Evolutionary conservation across 495 filamentous ascomycete species (phyloP).

Genomic region (Talaromyces adpressus): DNA sequence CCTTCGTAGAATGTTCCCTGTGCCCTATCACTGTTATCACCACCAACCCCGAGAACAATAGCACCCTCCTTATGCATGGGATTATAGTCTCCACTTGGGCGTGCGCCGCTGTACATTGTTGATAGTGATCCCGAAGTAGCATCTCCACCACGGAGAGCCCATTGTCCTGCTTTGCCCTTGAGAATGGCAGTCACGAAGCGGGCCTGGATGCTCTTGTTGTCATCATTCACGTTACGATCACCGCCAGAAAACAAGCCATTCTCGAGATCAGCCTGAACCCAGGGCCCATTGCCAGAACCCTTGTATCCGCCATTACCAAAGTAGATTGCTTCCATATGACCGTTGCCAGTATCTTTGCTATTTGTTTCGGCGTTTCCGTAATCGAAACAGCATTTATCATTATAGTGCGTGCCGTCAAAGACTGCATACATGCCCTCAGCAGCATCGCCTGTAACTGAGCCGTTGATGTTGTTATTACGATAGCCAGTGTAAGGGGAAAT

Average conservation of each 20-base stretch:
- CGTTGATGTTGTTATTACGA: conserved; percentile 41
- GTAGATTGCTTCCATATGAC: conserved; percentile 58
- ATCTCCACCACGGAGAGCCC: conserved; percentile 49
- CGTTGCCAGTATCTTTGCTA: conserved; percentile 45
- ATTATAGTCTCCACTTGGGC: conserved; percentile 45
- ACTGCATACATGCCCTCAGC: conserved; percentile 54
- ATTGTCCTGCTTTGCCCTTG: conserved; percentile 43
- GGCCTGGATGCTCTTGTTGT: conserved; percentile 36
- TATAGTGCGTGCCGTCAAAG: conserved; percentile 54
- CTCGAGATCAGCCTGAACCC: conserved; percentile 57
- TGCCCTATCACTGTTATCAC: conserved; percentile 47
- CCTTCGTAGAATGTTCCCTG: conserved; percentile 58
- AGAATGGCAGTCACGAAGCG: conserved; percentile 45
- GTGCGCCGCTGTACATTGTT: conserved; percentile 46
- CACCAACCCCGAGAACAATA: conserved; percentile 52
- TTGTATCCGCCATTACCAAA: conserved; percentile 40
- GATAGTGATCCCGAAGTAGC: conserved; percentile 45
- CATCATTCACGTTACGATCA: conserved; percentile 29
- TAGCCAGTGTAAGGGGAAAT: conserved; percentile 49
- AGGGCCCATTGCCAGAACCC: conserved; percentile 48
- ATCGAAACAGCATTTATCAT: conserved; percentile 52
- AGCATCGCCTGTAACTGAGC: conserved; percentile 42
- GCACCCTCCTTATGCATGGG: conserved; percentile 54
- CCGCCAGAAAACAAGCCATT: conserved; percentile 49
- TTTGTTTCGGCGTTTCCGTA: conserved; percentile 54